Base-by-base conservation (phyloP, 1,139 yeast genomes). In the Geotrichum candidum region DNA sequence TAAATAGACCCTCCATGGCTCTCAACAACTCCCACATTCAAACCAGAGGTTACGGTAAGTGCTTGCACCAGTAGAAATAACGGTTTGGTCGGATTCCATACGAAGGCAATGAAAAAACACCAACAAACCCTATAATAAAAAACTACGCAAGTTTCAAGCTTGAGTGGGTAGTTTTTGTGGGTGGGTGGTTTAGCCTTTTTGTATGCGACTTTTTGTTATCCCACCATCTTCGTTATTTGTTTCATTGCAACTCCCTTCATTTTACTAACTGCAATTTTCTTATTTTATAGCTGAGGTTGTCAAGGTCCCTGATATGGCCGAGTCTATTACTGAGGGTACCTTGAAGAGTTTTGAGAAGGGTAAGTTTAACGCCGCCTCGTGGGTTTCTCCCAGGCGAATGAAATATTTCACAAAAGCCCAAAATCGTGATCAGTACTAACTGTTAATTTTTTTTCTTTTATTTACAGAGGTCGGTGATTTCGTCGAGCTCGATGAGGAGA, bases 301-400 rank as follows among this genome's bases (percentile, higher is more conserved):
- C 63, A 90, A 91, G 77, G 99, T 94, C 50, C 99, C 99, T 59
- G 96, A 90, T 68, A 91, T 94, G 97, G 99, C 99, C 58, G 99
- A 94, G 78, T 92, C 98, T 61, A 88, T 94, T 73, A 90, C 97
- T 58, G 99, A 94, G 77, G 99, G 99, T 76, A 90, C 98, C 58
- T 82, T 94, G 69, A 81, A 90, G 66, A 87, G 90, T 61, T 91
- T 84, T 77, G 82, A 84, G 69, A 78, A 78, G 71, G 67, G 69
- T 64, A 62, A 18, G 68, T 64, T 9, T 29, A 11, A 31, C 35
- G 15, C n/a, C 35, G 15, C 51, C 25, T 48, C 13, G 29, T 25
- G 29, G 7, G 5, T 25, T 11, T 22, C 25, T 25, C 18, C 15
- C 25, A 11, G 51, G 25, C 5, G 23, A 22, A 25, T 22, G 15